Evolutionary conservation across 176 grass and related monocot genomes (phyloP).

Genomic region (Areca catechu): DNA sequence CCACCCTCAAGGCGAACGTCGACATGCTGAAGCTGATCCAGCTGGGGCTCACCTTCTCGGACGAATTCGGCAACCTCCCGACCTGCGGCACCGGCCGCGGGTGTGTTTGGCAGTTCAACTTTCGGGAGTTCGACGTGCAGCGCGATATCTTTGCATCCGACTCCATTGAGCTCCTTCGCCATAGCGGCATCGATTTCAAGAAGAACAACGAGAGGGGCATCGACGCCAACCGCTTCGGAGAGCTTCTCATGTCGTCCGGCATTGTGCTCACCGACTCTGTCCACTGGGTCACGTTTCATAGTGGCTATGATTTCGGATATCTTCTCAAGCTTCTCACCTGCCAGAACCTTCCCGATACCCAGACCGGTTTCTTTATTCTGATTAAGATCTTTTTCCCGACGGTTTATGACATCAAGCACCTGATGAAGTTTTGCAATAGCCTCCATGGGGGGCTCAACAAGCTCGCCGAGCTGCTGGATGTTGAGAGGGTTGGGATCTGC

Average conservation of each 20-base stretch:
- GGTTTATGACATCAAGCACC: conserved; percentile 90
- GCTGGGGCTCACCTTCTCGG: conserved; percentile 81
- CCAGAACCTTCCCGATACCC: conserved; percentile 67
- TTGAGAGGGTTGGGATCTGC: conserved; percentile 87
- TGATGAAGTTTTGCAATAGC: conserved; percentile 99
- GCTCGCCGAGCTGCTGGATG: conserved; percentile 78
- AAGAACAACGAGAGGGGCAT: conserved; percentile 63
- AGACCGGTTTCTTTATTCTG: conserved; percentile 59
- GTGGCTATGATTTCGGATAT: conserved; percentile 85
- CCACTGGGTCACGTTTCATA: conserved; percentile 91
- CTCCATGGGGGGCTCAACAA: conserved; percentile 93
- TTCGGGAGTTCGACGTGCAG: conserved; percentile 80
- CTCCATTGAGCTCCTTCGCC: conserved; percentile 86
- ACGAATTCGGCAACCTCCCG: conserved; percentile 49
- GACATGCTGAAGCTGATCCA: conserved; percentile 99
- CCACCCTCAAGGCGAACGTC: conserved; percentile 90
- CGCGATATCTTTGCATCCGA: conserved; percentile 68
- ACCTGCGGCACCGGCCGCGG: conserved; percentile 53
- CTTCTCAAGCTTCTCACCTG: conserved; percentile 88
- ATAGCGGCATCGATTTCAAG: conserved; percentile 85
- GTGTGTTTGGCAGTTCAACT: conserved; percentile 95
- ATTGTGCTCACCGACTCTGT: conserved; percentile 86
- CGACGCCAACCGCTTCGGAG: conserved; percentile 50
- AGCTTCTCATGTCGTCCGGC: conserved; percentile 93
- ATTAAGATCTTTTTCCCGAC: conserved; percentile 92